Conservation (phyloP, 768 basidiomycete species). For the Gelatoporia subvermispora region DNA sequence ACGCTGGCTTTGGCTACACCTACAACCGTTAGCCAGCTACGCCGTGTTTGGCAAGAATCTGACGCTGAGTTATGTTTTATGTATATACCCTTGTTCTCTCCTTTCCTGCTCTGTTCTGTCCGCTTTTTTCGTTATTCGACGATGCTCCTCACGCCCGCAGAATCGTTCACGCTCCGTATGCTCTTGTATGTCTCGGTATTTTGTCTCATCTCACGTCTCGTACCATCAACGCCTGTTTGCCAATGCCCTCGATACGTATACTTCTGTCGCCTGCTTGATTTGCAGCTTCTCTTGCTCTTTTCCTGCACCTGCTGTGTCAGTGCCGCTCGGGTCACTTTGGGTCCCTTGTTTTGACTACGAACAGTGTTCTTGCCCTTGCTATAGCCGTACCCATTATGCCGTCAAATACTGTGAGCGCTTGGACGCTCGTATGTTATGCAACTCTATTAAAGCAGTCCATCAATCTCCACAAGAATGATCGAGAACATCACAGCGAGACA, state of each 20-base stretch:
- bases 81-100: slow-evolving; percentile 7
- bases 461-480: no score
- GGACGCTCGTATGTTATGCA: slow-evolving; percentile 1
- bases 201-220: slow-evolving; percentile 1
- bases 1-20: slow-evolving; percentile 38
- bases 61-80: slow-evolving; percentile 8
- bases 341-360: neutral
- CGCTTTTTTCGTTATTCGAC: slow-evolving; percentile 1
- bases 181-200: slow-evolving; percentile 5
- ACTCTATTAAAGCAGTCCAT: neutral
- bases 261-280: no score
- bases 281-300: slow-evolving; percentile 1
- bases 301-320: slow-evolving; percentile 5
- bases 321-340: slow-evolving; percentile 2
- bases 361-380: slow-evolving; percentile 1
- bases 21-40: slow-evolving; percentile 31
- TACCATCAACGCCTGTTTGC: neutral
- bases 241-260: neutral
- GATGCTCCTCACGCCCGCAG: slow-evolving; percentile 3
- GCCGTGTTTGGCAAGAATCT: neutral
- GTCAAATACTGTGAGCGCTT: neutral
- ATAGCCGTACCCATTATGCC: no score
- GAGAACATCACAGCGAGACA: neutral
- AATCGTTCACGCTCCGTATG: slow-evolving; percentile 2
- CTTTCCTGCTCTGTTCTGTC: neutral